Conservation (phyloP, 2,329 filamentous ascomycete genomes). For the Aspergillus cejpii region DNA sequence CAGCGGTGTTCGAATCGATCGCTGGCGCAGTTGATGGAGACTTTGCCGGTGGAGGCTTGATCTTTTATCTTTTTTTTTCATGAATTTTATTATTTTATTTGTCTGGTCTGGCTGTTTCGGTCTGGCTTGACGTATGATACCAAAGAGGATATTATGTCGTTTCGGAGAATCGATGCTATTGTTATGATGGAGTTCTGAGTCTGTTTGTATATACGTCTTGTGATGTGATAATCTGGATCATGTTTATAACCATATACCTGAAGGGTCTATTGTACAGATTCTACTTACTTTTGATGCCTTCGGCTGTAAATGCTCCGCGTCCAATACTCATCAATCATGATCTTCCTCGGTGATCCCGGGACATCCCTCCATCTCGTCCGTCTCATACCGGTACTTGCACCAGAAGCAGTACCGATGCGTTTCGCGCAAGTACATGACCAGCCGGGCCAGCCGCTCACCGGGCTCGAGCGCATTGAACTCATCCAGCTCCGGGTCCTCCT, state of each 20-base stretch:
- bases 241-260: slow-evolving; percentile 6
- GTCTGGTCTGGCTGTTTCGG: too few relatives aligned
- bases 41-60: slow-evolving; percentile 6
- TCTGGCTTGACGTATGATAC: too few relatives aligned
- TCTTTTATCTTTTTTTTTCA: too few relatives aligned
- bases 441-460: slow-evolving; percentile 57
- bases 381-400: slow-evolving; percentile 78
- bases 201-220: slow-evolving; percentile 3
- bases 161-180: neutral
- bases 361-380: slow-evolving; percentile 73
- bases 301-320: slow-evolving; percentile 5
- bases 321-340: slow-evolving; percentile 50
- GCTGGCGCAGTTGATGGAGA: slow-evolving; percentile 29
- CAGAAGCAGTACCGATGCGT: slow-evolving; percentile 85
- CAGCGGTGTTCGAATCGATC: slow-evolving; percentile 30
- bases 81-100: too few relatives aligned
- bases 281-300: slow-evolving; percentile 1
- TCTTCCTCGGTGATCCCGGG: slow-evolving; percentile 84
- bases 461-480: slow-evolving; percentile 66
- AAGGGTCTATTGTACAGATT: neutral
- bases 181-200: slow-evolving; percentile 11
- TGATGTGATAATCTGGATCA: neutral
- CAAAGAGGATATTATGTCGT: neutral
- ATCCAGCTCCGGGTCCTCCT: slow-evolving; percentile 73
- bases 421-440: slow-evolving; percentile 64